Evolutionary conservation across 306 rosid genomes (phyloP).

Genomic region (Acmispon strigosus): DNA sequence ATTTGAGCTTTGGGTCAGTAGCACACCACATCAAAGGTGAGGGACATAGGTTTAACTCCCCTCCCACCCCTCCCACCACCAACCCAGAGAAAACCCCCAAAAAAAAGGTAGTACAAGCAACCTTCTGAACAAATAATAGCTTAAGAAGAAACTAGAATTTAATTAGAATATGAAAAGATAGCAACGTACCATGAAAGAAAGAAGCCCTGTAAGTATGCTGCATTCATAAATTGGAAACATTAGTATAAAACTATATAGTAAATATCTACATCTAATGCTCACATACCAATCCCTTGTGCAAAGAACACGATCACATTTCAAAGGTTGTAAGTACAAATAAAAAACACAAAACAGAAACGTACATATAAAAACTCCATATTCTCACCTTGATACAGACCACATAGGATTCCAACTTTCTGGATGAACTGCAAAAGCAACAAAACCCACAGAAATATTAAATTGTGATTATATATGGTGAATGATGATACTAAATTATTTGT

Average conservation of each 20-base stretch:
- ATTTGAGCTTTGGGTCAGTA: neutral
- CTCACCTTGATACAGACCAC: slow-evolving; percentile 99
- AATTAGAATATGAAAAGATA: slow-evolving; percentile 19
- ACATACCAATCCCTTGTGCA: neutral
- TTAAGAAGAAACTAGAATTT: neutral
- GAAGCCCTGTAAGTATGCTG: slow-evolving; percentile 98
- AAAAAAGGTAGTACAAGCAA: neutral
- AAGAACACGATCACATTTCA: neutral
- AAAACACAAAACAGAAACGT: neutral
- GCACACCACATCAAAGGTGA: neutral
- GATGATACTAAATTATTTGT: neutral
- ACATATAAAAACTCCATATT: neutral
- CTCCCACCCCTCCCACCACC: neutral
- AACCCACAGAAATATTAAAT: slow-evolving; percentile 8
- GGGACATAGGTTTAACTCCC: neutral
- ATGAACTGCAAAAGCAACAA: slow-evolving; percentile 61
- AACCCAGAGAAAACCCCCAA: neutral
- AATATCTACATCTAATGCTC: slow-evolving; percentile 3
- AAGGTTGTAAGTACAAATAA: neutral
- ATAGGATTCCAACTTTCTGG: slow-evolving; percentile 99
- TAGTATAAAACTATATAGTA: slow-evolving; percentile 19
- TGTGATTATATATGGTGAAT: slow-evolving; percentile 4
- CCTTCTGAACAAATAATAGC: neutral
- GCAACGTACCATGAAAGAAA: slow-evolving; percentile 76
- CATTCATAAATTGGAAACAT: slow-evolving; percentile 36